phyloP scores from a whole-genome alignment of 306 rosid species.

The Astragalus membranaceus region DNA sequence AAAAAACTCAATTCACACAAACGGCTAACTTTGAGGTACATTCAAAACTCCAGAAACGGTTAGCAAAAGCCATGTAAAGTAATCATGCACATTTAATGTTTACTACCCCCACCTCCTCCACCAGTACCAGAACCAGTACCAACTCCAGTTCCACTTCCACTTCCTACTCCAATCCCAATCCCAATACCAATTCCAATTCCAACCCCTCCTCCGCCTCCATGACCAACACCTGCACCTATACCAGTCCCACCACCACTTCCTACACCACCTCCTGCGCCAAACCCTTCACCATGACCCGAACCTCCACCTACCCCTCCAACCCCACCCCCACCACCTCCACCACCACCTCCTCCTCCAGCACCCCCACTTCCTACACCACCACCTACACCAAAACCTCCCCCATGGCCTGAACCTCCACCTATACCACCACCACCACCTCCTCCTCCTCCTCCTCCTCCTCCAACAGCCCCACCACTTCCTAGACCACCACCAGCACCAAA shows the following conservation, averaged over 20 bases:
- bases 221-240: conserved; percentile 26
- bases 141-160: conserved; percentile 18
- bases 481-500: conserved; percentile 38
- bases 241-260: conserved; percentile 14
- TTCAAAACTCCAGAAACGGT: background rate
- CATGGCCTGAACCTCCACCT: conserved; percentile 48
- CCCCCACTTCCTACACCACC: conserved; percentile 39
- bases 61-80: background rate
- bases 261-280: no score
- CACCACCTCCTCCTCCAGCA: no score
- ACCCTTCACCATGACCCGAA: no score
- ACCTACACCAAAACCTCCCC: conserved; percentile 44
- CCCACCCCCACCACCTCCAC: no score
- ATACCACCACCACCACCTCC: conserved; percentile 34
- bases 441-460: conserved; percentile 25
- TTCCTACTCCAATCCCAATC: conserved; percentile 35
- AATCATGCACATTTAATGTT: conserved; percentile 19
- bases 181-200: conserved; percentile 50
- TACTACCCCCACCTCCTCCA: conserved; percentile 32
- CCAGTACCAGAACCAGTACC: conserved; percentile 24
- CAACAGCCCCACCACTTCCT: conserved; percentile 15
- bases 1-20: background rate
- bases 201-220: conserved; percentile 31
- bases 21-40: background rate
- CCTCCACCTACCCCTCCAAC: no score